Evolutionary conservation across 1,284 basidiomycete genomes (phyloP).

Genomic region (Fomitopsis schrenkii): DNA sequence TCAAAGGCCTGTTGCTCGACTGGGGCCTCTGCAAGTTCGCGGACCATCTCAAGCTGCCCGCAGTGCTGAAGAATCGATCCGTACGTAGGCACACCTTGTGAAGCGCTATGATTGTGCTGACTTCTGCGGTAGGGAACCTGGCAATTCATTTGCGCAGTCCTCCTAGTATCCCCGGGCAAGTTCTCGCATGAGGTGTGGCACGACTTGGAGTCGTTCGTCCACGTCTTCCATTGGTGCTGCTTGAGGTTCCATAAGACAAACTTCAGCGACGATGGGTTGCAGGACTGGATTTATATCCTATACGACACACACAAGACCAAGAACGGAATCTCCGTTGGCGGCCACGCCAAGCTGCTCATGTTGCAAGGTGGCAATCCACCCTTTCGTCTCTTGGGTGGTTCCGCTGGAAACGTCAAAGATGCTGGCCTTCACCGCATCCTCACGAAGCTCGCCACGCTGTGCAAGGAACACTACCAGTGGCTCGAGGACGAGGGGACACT

Average conservation of each 20-base stretch:
- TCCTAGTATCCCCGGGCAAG: not conserved
- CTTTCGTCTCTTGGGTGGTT: not conserved
- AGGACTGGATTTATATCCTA: not conserved
- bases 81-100: not conserved
- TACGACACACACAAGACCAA: not conserved
- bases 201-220: not conserved
- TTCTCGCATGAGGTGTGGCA: not conserved
- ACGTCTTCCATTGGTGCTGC: not conserved
- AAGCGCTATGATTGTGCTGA: no score
- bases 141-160: not conserved
- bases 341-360: not conserved
- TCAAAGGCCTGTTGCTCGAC: not conserved
- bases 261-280: not conserved
- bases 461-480: no score
- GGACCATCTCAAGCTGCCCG: not conserved
- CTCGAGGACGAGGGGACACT: no score
- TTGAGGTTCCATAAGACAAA: not conserved
- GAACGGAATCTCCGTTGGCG: not conserved
- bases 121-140: not conserved
- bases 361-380: not conserved
- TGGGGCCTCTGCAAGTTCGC: not conserved
- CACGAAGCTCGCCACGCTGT: no score
- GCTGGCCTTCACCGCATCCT: no score
- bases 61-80: not conserved
- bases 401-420: not conserved